Conservation (phyloP, 805 yeast genomes). For the Groenewaldozyma salmanticensis region DNA sequence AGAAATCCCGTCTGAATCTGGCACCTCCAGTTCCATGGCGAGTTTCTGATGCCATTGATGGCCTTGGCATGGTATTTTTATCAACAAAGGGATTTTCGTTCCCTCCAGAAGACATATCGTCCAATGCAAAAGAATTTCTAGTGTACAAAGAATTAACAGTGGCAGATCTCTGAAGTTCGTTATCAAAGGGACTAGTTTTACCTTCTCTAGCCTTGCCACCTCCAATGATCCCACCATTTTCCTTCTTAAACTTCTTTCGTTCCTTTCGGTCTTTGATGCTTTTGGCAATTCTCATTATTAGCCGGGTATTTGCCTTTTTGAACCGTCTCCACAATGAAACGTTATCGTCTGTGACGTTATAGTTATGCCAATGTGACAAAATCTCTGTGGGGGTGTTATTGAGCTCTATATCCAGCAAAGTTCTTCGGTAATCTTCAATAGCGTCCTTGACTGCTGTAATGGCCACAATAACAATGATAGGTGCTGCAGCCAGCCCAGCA, state of each 20-base stretch:
- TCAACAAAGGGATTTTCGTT: not conserved
- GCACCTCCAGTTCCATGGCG: constrained; percentile 22
- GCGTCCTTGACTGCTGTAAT: constrained; percentile 74
- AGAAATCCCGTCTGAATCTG: constrained; percentile 44
- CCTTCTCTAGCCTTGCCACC: not conserved
- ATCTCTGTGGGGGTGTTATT: constrained; percentile 62
- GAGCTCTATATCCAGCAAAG: constrained; percentile 54
- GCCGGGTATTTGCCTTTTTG: constrained; percentile 46
- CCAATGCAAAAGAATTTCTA: constrained; percentile 7
- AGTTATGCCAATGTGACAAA: constrained; percentile 45
- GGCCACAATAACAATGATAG: constrained; percentile 66
- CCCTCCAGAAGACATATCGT: constrained; percentile 7
- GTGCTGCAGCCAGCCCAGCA: constrained; percentile 74
- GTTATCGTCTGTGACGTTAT: constrained; percentile 46
- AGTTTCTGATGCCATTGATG: too few species aligned
- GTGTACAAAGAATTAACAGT: constrained; percentile 17
- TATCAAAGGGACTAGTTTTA: constrained; percentile 4
- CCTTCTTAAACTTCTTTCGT: not conserved
- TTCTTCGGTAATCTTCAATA: constrained; percentile 66
- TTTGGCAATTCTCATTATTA: constrained; percentile 10
- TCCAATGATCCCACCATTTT: not conserved
- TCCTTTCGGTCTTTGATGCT: constrained; percentile 6
- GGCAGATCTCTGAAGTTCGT: constrained; percentile 12
- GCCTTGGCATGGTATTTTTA: not conserved
- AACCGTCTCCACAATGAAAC: constrained; percentile 60